Evolutionary conservation across 2,329 filamentous ascomycete species (phyloP), one percentile per base, ranked within the genome.

Genomic region (Harringtonia lauricola): DNA sequence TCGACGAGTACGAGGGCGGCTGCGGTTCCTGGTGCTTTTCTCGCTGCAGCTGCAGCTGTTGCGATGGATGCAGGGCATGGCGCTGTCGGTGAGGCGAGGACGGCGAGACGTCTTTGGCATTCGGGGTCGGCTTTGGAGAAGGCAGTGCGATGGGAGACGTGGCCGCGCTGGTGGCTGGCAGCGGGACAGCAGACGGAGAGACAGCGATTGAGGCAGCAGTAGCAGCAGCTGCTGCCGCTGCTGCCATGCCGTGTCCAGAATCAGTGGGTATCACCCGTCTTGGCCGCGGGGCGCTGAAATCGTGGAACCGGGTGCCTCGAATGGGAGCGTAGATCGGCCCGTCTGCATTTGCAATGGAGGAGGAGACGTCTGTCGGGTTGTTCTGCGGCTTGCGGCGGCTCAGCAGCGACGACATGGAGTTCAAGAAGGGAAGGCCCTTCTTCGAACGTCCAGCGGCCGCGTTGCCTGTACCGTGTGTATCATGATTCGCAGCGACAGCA

Each of bases 291-390:
- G 74, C 76, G 53, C 76, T 81, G 52, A 81, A 83, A 57, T 79
- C 79, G 55, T 83, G 80, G 40, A 81, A 70, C 38, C 70, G 66
- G 8, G 74, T 83, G 39, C 75, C 80, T 53, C 69, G 70, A 49
- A 83, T 83, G 17, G 78, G 78, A 52, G 82, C 78, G 51, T 81
- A 79, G 18, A 61, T 58, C 6, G 68, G 66, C 51, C 71, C 70
- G 14, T 68, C 65, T 0, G 57, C 51, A 8, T 62, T 59, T 37
- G 62, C 51, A 24, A 68, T 52, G 0, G 70, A 64, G 70, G 52
- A 1, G 66, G 62, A 2, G 56, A 54, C n/a, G n/a, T 3, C 68
- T 46, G 36, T 73, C 70, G 1, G 67, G 62, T 1, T 58, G 41
- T 64, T 66, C 44, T 77, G 72, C 13, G 68, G 68, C 51, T 72